These are phyloP conservation scores for Flaveria linearis DNA, from an alignment of 129 eudicot genomes.

Conservation along the genomic window DNA sequence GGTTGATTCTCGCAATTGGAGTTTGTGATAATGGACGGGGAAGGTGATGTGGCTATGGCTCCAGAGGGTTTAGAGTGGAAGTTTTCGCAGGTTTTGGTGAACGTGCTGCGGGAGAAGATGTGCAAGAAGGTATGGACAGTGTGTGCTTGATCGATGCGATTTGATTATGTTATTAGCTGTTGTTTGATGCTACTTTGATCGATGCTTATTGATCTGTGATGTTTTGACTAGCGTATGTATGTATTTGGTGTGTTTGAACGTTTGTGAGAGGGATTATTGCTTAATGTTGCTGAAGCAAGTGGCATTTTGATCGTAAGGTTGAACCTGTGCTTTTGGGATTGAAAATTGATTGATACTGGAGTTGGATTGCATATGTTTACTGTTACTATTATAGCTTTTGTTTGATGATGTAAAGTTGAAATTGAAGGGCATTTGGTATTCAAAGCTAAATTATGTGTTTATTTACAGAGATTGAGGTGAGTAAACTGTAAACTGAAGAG, in stretches of 20 bases:
- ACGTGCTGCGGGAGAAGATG: conserved; percentile 54
- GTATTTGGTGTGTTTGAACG: neutral
- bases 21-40: conserved; percentile 35
- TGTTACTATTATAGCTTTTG: conserved; percentile 13
- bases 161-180: neutral
- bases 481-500: conserved; percentile 1
- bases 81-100: conserved; percentile 63
- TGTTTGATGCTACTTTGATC: neutral
- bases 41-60: conserved; percentile 36
- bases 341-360: neutral
- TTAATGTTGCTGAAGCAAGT: neutral
- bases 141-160: neutral
- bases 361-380: conserved; percentile 4
- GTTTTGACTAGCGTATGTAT: neutral
- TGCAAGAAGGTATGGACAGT: conserved; percentile 48
- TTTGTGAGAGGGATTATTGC: neutral
- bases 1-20: no score
- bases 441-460: neutral
- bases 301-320: conserved; percentile 1
- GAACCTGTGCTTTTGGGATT: conserved; percentile 6
- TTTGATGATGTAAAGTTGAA: conserved; percentile 21
- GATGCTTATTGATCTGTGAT: neutral
- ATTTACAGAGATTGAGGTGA: conserved; percentile 3
- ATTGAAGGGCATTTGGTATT: conserved; percentile 2
- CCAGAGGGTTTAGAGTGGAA: conserved; percentile 50